Evolutionary conservation across 345 rosid species (phyloP).

Genomic region (Streptanthus diversifolius): DNA sequence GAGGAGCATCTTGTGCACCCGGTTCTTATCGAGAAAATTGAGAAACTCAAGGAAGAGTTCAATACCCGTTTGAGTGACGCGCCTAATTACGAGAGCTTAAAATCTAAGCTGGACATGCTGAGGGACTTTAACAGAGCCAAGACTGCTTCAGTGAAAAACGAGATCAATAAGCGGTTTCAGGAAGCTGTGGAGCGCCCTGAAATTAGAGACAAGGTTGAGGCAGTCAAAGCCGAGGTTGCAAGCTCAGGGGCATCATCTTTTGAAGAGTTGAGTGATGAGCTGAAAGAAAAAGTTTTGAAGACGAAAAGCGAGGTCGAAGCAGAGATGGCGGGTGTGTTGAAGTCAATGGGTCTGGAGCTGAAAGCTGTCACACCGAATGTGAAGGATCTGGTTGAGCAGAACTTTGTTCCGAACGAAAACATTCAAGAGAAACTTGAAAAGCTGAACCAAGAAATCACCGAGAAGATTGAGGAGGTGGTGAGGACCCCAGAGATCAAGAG

Average conservation of each 20-base stretch:
- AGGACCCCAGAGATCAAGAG: slow-evolving; percentile 56
- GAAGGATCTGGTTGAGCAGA: slow-evolving; percentile 35
- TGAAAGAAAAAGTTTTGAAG: slow-evolving; percentile 49
- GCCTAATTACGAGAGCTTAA: slow-evolving; percentile 58
- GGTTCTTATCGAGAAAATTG: slow-evolving; percentile 49
- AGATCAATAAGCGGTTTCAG: slow-evolving; percentile 54
- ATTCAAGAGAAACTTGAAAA: slow-evolving; percentile 42
- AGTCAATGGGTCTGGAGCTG: slow-evolving; percentile 61
- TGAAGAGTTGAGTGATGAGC: slow-evolving; percentile 49
- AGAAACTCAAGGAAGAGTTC: slow-evolving; percentile 64
- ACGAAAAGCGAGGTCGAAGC: slow-evolving; percentile 49
- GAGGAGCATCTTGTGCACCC: slow-evolving; percentile 62
- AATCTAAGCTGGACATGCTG: slow-evolving; percentile 68
- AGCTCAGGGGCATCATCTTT: slow-evolving; percentile 50
- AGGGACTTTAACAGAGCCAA: slow-evolving; percentile 62
- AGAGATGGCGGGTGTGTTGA: slow-evolving; percentile 47
- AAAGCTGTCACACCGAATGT: slow-evolving; percentile 40
- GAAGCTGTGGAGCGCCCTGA: slow-evolving; percentile 55
- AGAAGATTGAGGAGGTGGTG: slow-evolving; percentile 51
- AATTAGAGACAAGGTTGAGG: slow-evolving; percentile 62
- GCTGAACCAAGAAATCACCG: slow-evolving; percentile 50
- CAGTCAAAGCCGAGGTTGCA: slow-evolving; percentile 50
- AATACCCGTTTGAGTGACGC: slow-evolving; percentile 46
- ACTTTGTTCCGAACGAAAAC: slow-evolving; percentile 29
- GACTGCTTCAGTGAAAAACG: slow-evolving; percentile 41